Evolutionary conservation across 1,284 basidiomycete genomes (phyloP), one percentile per base, ranked within the genome.

Genomic region (Sutorius eximius): DNA sequence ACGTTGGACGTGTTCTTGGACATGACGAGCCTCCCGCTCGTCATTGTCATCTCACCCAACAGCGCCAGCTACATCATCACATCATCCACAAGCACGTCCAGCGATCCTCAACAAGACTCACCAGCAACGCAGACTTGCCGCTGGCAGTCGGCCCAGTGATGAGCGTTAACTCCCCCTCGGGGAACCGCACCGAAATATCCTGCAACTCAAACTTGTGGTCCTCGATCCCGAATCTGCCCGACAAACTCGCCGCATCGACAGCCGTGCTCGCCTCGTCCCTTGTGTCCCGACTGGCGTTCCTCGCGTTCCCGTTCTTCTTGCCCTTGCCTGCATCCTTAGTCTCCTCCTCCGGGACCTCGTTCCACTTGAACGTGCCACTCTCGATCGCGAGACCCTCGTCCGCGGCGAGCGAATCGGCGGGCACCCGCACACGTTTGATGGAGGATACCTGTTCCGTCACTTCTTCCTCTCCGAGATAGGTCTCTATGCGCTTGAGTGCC

Each of bases 381-480:
- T 80, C 69, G 51, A 87, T 80, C 0, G 79, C 82, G 51, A 88
- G 75, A 30, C 76, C 78, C 0, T 73, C 71, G 5, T 71, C 69
- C 2, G 59, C 41, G 6, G 44, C 56, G 15, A 58, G 51, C 0
- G 69, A 56, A 22, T 62, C 59, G 12, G 61, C 61, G 22, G 61
- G 58, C 0, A 34, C 53, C 10, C 46, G 42, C 5, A 69, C 63
- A 45, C 68, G 69, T 64, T 87, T 88, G 43, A 90, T 71, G 0
- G 82, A 80, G 0, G 85, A 87, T 0, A 89, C 86, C 71, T 86
- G 86, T 13, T 79, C 82, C 0, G 82, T 76, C 3, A 92, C 87
- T 70, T 95, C 94, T 43, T 91, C 90, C 69, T 95, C 93, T 6
- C 80, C 78, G 11, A 96, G 79, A 71, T 89, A 96, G 1, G 82